These are phyloP conservation scores for Akanthomyces dipterigenus DNA, from an alignment of 2,329 filamentous ascomycete genomes.

Conservation along the genomic window DNA sequence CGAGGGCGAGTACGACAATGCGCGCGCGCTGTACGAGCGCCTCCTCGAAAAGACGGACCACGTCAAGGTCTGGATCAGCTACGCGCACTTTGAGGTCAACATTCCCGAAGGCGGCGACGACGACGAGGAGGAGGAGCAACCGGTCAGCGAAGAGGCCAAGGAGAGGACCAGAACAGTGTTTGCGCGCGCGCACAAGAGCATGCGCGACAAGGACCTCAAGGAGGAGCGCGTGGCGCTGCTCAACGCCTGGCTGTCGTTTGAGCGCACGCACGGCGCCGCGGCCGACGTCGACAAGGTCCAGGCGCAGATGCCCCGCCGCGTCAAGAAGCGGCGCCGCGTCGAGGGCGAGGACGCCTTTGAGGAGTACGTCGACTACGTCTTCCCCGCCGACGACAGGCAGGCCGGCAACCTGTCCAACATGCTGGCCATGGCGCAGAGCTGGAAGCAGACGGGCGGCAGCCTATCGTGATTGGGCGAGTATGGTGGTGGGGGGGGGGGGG, in stretches of 20 bases:
- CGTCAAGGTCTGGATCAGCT: slow-evolving; percentile 98
- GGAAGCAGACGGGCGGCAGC: slow-evolving; percentile 62
- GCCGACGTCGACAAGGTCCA: slow-evolving; percentile 77
- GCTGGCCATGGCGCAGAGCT: slow-evolving; percentile 77
- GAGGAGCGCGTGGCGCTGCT: slow-evolving; percentile 90
- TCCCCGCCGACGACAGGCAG: slow-evolving; percentile 89
- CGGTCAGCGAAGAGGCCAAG: slow-evolving; percentile 77
- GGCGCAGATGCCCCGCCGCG: slow-evolving; percentile 86
- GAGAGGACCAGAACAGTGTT: slow-evolving; percentile 75
- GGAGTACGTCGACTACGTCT: slow-evolving; percentile 95
- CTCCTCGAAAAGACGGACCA: slow-evolving; percentile 93
- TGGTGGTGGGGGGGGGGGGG: not conserved
- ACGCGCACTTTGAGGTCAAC: slow-evolving; percentile 97
- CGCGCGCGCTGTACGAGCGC: slow-evolving; percentile 78
- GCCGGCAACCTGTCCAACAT: slow-evolving; percentile 77
- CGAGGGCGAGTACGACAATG: slow-evolving; percentile 81
- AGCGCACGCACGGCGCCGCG: slow-evolving; percentile 70
- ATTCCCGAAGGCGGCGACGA: slow-evolving; percentile 67
- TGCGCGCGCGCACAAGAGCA: slow-evolving; percentile 72
- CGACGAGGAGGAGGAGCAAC: slow-evolving; percentile 55
- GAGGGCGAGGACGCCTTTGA: slow-evolving; percentile 77
- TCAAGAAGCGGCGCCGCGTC: slow-evolving; percentile 85
- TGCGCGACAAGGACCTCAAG: slow-evolving; percentile 86
- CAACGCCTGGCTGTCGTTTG: slow-evolving; percentile 88
- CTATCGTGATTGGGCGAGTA: not conserved